These are phyloP conservation scores for Microbotryum silenes-acaulis DNA, from an alignment of 1,284 basidiomycete genomes.

Conservation along the genomic window DNA sequence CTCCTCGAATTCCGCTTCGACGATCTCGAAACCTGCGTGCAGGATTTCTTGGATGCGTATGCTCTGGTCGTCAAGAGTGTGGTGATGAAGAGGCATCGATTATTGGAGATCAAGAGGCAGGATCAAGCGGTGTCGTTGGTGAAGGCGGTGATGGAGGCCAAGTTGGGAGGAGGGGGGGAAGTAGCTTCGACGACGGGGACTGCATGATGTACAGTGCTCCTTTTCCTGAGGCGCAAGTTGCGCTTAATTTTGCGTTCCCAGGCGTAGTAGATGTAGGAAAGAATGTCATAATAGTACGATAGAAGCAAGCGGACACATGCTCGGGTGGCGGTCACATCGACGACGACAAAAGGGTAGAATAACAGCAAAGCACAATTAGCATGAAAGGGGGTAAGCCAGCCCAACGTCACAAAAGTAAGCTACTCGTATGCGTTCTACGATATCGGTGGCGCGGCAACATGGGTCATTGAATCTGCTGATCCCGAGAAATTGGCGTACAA, in stretches of 20 bases:
- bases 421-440: not conserved
- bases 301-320: not conserved
- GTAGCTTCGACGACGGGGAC: not conserved
- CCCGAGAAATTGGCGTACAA: slow-evolving; percentile 45
- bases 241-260: no score
- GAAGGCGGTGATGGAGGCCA: no score
- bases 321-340: not conserved
- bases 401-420: not conserved
- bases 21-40: slow-evolving; percentile 75
- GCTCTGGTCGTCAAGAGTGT: slow-evolving; percentile 83
- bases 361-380: not conserved
- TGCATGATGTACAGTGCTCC: not conserved
- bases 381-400: not conserved
- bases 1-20: slow-evolving; percentile 78
- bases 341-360: not conserved
- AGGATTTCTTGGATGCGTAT: slow-evolving; percentile 83
- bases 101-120: not conserved
- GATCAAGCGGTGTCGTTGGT: no score
- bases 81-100: slow-evolving; percentile 51
- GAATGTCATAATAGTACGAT: no score
- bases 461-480: not conserved
- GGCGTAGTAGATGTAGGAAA: no score
- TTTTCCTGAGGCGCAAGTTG: no score
- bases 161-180: not conserved
- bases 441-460: not conserved